A percentile compares a stretch with the other conserved stretches of the same genome.
phyloP scores from a whole-genome alignment of 306 rosid genomes.

The Myrica gale region DNA sequence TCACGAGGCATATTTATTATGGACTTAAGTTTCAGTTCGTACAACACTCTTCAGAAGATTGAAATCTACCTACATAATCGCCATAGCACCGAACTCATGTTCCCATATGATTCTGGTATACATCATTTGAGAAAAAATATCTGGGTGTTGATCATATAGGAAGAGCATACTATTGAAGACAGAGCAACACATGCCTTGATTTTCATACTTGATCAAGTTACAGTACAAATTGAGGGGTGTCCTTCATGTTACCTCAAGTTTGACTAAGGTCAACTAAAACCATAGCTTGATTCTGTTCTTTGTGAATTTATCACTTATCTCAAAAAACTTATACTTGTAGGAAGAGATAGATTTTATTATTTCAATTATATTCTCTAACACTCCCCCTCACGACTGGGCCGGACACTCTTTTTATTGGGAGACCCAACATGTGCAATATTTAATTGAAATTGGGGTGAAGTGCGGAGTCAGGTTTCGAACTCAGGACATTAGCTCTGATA shows the following conservation, averaged over 20 bases:
- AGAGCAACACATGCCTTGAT: not conserved
- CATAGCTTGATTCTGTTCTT: no score
- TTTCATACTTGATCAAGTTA: not conserved
- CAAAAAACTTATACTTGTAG: no score
- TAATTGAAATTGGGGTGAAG: no score
- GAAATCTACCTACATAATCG: not conserved
- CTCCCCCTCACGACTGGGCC: no score
- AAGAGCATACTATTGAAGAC: no score
- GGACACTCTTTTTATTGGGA: no score
- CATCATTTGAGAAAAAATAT: not conserved
- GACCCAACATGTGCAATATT: no score
- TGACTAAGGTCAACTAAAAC: not conserved
- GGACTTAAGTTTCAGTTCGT: not conserved
- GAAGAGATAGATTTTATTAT: no score
- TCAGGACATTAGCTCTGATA: no score
- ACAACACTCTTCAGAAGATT: not conserved
- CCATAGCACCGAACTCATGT: not conserved
- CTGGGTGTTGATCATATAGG: not conserved
- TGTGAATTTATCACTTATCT: no score
- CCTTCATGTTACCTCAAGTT: not conserved
- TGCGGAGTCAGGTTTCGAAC: no score
- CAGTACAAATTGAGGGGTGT: not conserved
- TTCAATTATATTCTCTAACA: no score
- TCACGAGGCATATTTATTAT: not conserved
- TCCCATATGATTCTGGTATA: not conserved